phyloP scores from a whole-genome alignment of 768 basidiomycete species.

The Hypholoma fasciculare region DNA sequence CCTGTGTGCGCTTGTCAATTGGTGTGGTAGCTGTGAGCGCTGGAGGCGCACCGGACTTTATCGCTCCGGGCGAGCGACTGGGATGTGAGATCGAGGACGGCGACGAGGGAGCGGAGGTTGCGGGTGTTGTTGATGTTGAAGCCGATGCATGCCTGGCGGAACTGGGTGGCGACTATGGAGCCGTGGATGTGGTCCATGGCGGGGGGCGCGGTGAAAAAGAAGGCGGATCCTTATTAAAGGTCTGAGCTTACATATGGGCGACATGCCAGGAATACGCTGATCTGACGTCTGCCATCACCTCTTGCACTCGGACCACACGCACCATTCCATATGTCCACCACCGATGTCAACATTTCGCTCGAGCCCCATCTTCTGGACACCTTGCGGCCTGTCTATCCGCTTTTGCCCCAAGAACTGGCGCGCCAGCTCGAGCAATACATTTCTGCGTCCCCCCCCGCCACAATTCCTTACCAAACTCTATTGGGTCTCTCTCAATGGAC shows the following conservation, averaged over 20 bases:
- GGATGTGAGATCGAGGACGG: slow-evolving; percentile 50
- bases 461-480: slow-evolving; percentile 65
- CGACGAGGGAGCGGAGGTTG: slow-evolving; percentile 30
- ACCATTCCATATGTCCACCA: slow-evolving; percentile 15
- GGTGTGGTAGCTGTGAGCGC: background rate
- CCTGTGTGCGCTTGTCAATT: slow-evolving; percentile 16
- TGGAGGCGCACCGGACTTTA: slow-evolving; percentile 31
- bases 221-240: slow-evolving; percentile 4
- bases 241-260: slow-evolving; percentile 20
- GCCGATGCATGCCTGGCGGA: slow-evolving; percentile 43
- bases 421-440: slow-evolving; percentile 42
- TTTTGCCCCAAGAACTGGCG: slow-evolving; percentile 47
- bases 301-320: slow-evolving; percentile 11
- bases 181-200: slow-evolving; percentile 21
- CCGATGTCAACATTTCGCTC: slow-evolving; percentile 61
- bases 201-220: slow-evolving; percentile 5
- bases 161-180: slow-evolving; percentile 24
- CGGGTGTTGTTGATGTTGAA: slow-evolving; percentile 38
- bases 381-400: slow-evolving; percentile 42
- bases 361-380: slow-evolving; percentile 59
- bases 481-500: slow-evolving; percentile 68
- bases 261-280: slow-evolving; percentile 12
- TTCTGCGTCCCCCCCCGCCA: slow-evolving; percentile 31
- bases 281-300: slow-evolving; percentile 12
- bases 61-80: slow-evolving; percentile 50